These are phyloP conservation scores for Daldinia sp. DNA, from an alignment of 2,329 filamentous ascomycete species.

Conservation along the genomic window DNA sequence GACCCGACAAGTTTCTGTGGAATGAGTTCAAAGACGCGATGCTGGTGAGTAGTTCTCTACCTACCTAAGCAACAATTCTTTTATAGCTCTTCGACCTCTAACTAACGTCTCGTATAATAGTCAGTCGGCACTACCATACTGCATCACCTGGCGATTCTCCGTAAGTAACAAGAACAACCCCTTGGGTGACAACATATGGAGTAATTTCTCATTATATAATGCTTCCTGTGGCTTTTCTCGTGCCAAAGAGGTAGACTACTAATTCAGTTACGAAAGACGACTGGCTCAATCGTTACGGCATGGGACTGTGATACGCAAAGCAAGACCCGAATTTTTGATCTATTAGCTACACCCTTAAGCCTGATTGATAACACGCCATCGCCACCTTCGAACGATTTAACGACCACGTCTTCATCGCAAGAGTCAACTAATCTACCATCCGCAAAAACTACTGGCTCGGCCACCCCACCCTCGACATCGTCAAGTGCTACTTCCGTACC, in stretches of 20 bases:
- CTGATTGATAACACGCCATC: conserved; percentile 11
- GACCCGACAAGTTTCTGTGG: conserved; percentile 21
- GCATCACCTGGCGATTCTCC: conserved; percentile 29
- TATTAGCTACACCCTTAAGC: conserved; percentile 26
- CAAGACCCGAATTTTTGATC: conserved; percentile 10
- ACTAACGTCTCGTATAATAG: conserved; percentile 5
- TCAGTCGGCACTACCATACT: conserved; percentile 23
- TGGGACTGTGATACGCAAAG: conserved; percentile 32
- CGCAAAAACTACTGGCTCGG: neutral
- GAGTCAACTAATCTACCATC: neutral
- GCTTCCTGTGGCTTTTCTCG: neutral
- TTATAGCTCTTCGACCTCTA: neutral
- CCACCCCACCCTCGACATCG: conserved; percentile 4
- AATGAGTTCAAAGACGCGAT: conserved; percentile 23
- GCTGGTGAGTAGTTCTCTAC: conserved; percentile 15
- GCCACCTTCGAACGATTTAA: neutral
- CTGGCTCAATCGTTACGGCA: conserved; percentile 20
- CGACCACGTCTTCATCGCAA: neutral
- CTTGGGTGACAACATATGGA: neutral
- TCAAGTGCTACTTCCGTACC: conserved; percentile 2
- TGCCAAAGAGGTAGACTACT: conserved; percentile 5
- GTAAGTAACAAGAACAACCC: conserved; percentile 17
- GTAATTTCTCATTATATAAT: neutral
- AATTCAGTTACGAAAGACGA: conserved; percentile 12
- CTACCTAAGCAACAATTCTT: neutral